These are phyloP conservation scores for Lipomyces yamadae DNA, from an alignment of 805 yeast species.

Conservation along the genomic window DNA sequence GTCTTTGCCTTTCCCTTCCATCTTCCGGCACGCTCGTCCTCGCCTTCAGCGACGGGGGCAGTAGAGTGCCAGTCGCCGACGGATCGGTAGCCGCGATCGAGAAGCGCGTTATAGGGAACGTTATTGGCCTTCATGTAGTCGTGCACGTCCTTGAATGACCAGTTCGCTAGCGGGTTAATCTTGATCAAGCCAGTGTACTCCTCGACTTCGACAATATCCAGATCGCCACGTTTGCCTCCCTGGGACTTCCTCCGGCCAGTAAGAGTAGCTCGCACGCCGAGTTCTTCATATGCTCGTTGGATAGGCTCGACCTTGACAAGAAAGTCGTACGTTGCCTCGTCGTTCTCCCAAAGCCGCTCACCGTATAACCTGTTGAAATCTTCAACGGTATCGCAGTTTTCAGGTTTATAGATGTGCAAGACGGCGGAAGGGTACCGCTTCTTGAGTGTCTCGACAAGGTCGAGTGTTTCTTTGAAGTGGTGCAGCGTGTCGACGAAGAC, in stretches of 20 bases:
- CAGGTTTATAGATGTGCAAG: conserved; percentile 72
- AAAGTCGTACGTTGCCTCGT: conserved; percentile 81
- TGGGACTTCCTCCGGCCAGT: conserved; percentile 92
- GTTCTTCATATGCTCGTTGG: conserved; percentile 75
- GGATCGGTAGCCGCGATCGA: conserved; percentile 86
- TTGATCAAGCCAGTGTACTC: conserved; percentile 71
- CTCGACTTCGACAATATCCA: conserved; percentile 80
- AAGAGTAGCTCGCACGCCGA: conserved; percentile 79
- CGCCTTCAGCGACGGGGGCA: conserved; percentile 84
- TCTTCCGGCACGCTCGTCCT: conserved; percentile 95
- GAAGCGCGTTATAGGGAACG: conserved; percentile 84
- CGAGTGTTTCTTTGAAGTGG: conserved; percentile 93
- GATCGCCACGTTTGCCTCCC: conserved; percentile 76
- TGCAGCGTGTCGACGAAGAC: conserved; percentile 89
- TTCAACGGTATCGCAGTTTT: conserved; percentile 56
- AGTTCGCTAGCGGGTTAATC: conserved; percentile 84
- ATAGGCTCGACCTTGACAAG: conserved; percentile 92
- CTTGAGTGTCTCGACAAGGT: conserved; percentile 65
- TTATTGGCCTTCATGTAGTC: conserved; percentile 66
- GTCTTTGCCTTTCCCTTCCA: conserved; percentile 94
- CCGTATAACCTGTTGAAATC: conserved; percentile 77
- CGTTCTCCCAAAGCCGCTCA: conserved; percentile 77
- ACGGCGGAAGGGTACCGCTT: conserved; percentile 58
- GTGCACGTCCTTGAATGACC: conserved; percentile 78
- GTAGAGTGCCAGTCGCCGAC: conserved; percentile 97